Evolutionary conservation across 768 basidiomycete species (phyloP).

Genomic region (Boletus pseudo-olivaceus): DNA sequence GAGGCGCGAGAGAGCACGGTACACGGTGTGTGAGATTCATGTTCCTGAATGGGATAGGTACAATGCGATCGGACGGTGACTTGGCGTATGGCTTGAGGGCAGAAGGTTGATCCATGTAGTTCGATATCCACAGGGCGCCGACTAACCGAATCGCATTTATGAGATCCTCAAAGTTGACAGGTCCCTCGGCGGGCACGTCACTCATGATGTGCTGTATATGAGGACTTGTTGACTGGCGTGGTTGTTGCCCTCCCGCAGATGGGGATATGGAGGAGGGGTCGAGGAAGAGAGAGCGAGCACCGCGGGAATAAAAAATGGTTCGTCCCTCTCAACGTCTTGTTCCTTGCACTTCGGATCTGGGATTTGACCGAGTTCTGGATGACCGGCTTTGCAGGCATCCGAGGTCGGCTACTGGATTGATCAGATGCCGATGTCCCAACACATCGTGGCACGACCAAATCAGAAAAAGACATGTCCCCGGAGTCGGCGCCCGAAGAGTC

Average conservation of each 20-base stretch:
- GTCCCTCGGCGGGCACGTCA: slow-evolving; percentile 9
- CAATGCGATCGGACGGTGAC: slow-evolving; percentile 17
- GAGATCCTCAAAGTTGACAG: slow-evolving; percentile 26
- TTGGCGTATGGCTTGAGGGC: neutral
- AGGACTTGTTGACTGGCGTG: neutral
- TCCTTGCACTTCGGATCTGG: neutral
- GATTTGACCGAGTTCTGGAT: slow-evolving; percentile 17
- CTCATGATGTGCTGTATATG: slow-evolving; percentile 1
- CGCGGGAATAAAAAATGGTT: slow-evolving; percentile 4
- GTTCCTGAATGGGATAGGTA: slow-evolving; percentile 56
- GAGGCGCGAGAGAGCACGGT: slow-evolving; percentile 57
- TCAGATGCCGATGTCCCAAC: slow-evolving; percentile 58
- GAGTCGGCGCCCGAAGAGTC: slow-evolving; percentile 39
- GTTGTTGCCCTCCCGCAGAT: slow-evolving; percentile 2
- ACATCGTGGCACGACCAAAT: slow-evolving; percentile 56
- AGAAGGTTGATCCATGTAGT: too few relatives aligned
- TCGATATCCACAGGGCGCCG: slow-evolving; percentile 18
- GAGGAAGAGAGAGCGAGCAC: neutral
- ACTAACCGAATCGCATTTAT: slow-evolving; percentile 29
- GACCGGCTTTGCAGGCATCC: slow-evolving; percentile 40
- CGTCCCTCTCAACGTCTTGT: slow-evolving; percentile 27
- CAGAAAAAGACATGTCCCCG: slow-evolving; percentile 62
- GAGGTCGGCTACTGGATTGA: slow-evolving; percentile 19
- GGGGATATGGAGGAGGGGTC: slow-evolving; percentile 3
- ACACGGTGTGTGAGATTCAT: slow-evolving; percentile 52